Evolutionary conservation across 2,329 filamentous ascomycete genomes (phyloP), one percentile per base, ranked within the genome.

Genomic region (Verticillium tricorpus): DNA sequence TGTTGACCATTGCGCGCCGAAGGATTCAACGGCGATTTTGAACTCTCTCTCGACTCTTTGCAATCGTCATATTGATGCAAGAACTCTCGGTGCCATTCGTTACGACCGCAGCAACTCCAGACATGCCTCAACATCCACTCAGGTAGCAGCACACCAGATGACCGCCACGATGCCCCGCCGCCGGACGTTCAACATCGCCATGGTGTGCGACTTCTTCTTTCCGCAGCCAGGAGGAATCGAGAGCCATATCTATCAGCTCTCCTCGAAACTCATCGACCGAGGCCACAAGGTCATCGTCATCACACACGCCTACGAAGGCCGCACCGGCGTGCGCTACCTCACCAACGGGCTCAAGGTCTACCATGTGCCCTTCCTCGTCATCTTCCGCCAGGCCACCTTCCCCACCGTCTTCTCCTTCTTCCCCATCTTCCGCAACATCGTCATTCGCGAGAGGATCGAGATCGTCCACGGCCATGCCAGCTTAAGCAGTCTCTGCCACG

Each of bases 141-240:
- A 58, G 56, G 56, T 45, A 58, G 56, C 56, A 40, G n/a, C n/a
- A 35, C 56, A 19, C 31, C 25, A 14, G 14, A 35, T 56, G 31
- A 34, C 66, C 68, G 65, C 69, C 74, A 76, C 68, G 61, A 85
- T 83, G 77, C 76, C 80, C 68, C 82, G 80, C 68, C 25, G 40
- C 45, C 80, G 80, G 66, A 85, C 83, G 35, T 89, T 88, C 76
- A 89, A 87, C 71, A 89, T 89, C 77, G 87, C 86, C 65, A 99
- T 99, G 95, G 91, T 97, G 75, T 93, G 94, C 85, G 95, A 99
- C 82, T 97, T 96, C 84, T 99, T 99, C 88, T 99, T 96, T 74
- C 95, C 95, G 15, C 94, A 98, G 72, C 94, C 95, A 59, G 93
- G 95, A 72, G 95, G 95, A 69, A 88, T 99, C 67, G 95, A 99